Conservation (phyloP, 495 filamentous ascomycete genomes). For the Aspergillus ostianus region DNA sequence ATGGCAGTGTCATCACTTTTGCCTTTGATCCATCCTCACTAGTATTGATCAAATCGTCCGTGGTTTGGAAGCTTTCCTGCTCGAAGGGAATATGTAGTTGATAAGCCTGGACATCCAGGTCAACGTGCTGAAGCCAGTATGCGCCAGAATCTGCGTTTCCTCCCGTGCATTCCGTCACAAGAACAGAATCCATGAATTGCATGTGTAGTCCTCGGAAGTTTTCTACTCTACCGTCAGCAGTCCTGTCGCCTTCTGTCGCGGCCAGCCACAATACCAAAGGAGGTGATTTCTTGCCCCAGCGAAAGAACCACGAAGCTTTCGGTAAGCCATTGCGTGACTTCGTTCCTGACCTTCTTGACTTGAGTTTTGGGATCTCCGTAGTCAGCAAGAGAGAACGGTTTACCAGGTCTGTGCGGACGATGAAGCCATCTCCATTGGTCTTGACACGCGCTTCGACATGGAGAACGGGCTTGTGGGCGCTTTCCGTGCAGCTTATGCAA, state of each 20-base stretch:
- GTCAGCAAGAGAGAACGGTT: background rate
- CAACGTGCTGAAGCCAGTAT: conserved; percentile 21
- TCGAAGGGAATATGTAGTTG: conserved; percentile 16
- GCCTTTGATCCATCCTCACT: conserved; percentile 18
- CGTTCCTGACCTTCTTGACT: conserved; percentile 19
- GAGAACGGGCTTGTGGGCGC: conserved; percentile 17
- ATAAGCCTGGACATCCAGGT: conserved; percentile 24
- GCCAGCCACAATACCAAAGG: conserved; percentile 15
- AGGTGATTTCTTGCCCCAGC: conserved; percentile 19
- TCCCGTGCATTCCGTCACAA: conserved; percentile 21
- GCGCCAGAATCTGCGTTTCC: conserved; percentile 14
- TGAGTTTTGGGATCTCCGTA: background rate
- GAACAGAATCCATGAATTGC: conserved; percentile 19
- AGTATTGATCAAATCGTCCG: conserved; percentile 11
- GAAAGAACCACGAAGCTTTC: conserved; percentile 21
- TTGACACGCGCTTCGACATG: conserved; percentile 26
- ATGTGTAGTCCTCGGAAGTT: conserved; percentile 16
- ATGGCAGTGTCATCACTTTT: conserved; percentile 38
- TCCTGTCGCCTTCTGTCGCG: background rate
- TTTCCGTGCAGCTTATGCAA: conserved; percentile 1
- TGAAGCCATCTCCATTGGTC: conserved; percentile 15
- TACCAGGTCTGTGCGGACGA: conserved; percentile 24
- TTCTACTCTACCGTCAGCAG: conserved; percentile 9
- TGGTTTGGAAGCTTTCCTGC: conserved; percentile 13
- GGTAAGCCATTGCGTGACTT: conserved; percentile 23